Conservation (phyloP, 2,329 filamentous ascomycete genomes). For the Pezicula carpinea region DNA sequence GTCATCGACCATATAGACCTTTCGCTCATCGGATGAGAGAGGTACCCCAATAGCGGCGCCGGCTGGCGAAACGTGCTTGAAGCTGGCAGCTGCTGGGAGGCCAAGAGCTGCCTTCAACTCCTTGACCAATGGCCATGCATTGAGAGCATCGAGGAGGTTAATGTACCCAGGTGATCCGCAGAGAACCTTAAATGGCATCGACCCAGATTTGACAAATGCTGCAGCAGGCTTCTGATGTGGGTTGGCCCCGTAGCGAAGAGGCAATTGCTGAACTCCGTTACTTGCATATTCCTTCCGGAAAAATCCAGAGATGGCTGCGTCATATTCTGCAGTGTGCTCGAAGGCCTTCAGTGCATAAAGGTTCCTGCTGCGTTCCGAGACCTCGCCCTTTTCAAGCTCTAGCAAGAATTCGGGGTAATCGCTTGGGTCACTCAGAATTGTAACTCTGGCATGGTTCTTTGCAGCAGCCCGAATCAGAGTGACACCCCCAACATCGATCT, state of each 20-base stretch:
- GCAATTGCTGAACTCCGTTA: conserved; percentile 75
- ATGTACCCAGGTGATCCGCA: conserved; percentile 90
- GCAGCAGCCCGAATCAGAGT: conserved; percentile 93
- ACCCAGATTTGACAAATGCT: conserved; percentile 67
- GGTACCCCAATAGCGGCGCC: conserved; percentile 92
- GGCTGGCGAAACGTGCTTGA: conserved; percentile 98
- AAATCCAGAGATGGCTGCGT: conserved; percentile 89
- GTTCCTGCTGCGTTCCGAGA: conserved; percentile 80
- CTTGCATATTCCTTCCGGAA: conserved; percentile 96
- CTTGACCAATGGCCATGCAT: conserved; percentile 95
- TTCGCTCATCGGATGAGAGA: conserved; percentile 80
- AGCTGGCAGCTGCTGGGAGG: conserved; percentile 88
- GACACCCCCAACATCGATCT: conserved; percentile 97
- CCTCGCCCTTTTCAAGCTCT: conserved; percentile 82
- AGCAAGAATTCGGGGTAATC: conserved; percentile 94
- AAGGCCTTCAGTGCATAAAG: conserved; percentile 95
- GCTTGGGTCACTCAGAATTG: conserved; percentile 87
- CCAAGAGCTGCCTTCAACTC: conserved; percentile 87
- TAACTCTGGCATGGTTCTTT: conserved; percentile 96
- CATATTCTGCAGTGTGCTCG: conserved; percentile 96
- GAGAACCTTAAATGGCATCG: conserved; percentile 92
- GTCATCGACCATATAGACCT: conserved; percentile 98
- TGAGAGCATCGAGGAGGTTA: conserved; percentile 93
- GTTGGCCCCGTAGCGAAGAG: conserved; percentile 93
- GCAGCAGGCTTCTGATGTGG: conserved; percentile 97